These are phyloP conservation scores for Alternaria sp. DNA, from an alignment of 2,329 filamentous ascomycete species.

Conservation along the genomic window DNA sequence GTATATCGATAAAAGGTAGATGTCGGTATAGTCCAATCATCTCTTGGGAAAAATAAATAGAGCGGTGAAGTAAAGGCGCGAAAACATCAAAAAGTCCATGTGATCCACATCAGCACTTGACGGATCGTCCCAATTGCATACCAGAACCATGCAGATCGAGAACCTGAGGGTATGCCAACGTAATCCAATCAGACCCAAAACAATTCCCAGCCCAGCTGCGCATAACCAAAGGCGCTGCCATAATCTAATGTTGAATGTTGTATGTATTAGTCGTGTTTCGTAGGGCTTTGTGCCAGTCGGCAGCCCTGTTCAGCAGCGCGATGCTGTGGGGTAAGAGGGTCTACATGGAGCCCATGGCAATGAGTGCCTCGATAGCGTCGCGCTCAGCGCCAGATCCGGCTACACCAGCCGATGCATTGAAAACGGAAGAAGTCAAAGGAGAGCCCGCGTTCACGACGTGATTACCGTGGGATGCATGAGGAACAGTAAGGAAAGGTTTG, in stretches of 20 bases:
- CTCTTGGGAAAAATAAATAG: conserved; percentile 1
- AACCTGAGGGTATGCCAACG: conserved; percentile 32
- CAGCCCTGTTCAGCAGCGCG: neutral
- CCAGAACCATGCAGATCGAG: conserved; percentile 24
- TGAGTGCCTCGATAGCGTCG: conserved; percentile 80
- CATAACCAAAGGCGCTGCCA: conserved; percentile 8
- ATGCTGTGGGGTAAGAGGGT: neutral
- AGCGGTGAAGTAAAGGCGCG: conserved; percentile 1
- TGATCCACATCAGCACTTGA: conserved; percentile 53
- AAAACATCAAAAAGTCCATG: conserved; percentile 13
- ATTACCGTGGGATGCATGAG: conserved; percentile 44
- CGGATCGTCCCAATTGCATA: conserved; percentile 46
- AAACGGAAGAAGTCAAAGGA: conserved; percentile 27
- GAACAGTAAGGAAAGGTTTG: conserved; percentile 37
- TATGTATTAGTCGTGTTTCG: neutral
- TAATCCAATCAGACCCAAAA: conserved; percentile 22
- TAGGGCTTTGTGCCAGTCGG: neutral
- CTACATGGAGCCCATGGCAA: conserved; percentile 77
- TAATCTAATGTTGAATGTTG: conserved; percentile 14
- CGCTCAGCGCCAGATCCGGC: conserved; percentile 66
- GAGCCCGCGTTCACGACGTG: conserved; percentile 35
- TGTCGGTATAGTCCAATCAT: neutral
- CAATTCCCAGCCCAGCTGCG: conserved; percentile 5
- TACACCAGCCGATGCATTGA: conserved; percentile 40
- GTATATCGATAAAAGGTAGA: neutral